Base-by-base conservation (phyloP, 768 basidiomycete species). In the Mycena latifolia region DNA sequence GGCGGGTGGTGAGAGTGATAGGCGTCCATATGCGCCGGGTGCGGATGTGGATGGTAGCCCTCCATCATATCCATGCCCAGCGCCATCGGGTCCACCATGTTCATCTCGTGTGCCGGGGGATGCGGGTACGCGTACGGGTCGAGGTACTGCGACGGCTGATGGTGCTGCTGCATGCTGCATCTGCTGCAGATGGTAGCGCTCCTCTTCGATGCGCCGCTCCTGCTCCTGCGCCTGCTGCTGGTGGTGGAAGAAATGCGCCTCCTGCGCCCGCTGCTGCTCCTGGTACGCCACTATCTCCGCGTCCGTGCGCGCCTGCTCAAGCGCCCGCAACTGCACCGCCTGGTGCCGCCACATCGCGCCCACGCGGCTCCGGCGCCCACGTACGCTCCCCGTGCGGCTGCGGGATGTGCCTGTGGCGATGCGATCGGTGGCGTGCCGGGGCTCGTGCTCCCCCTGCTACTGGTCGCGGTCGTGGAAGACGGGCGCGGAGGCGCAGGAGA, bases 321-420 rank as follows among this genome's bases (percentile, higher is more conserved):
- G 47, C 43, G 61, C 77, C 14, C 73, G 78, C 25, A 78, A 37
- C 71, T 82, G 81, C 41, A 78, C 77, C 35, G 78, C 59, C 63
- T 82, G 84, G 63, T 85, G 85, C 57, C 80, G 77, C 37, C 78
- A 80, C 69, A 85, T 81, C 66, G 82, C 83, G 80, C 80, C 82
- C n/a, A n/a, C n/a, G n/a, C n/a, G n/a, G n/a, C n/a, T n/a, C n/a
- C n/a, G n/a, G n/a, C n/a, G n/a, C n/a, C n/a, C 71, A 83, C 83
- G 79, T 87, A 87, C 37, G 61, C 69, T 63, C 53, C 61, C 69
- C 45, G 69, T 22, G 69, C 69, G 61, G 46, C 55, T 76, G 75
- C 69, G 25, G 55, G 18, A 29, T 27, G 48, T 35, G 8, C 61
- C 69, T 33, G 69, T 18, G 69, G 64, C 55, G 45, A 52, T 76